Evolutionary conservation across 805 yeast genomes (phyloP).

Genomic region (Hanseniaspora pseudoguilliermondii): DNA sequence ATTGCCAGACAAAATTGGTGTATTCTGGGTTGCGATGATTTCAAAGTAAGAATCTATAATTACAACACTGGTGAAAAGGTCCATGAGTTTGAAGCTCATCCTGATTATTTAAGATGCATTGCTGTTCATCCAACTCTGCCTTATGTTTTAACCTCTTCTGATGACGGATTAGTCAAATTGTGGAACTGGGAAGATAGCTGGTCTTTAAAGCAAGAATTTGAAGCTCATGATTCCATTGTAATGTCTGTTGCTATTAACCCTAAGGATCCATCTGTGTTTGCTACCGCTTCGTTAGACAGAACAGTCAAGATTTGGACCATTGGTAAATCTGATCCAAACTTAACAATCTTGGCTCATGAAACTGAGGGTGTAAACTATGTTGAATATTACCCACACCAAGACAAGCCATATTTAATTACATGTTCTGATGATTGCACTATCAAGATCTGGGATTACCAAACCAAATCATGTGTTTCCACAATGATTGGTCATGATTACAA

Average conservation of each 20-base stretch:
- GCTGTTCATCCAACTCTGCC: conserved; percentile 94
- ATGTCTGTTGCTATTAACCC: conserved; percentile 94
- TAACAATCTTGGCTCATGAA: conserved; percentile 82
- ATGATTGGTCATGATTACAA: conserved; percentile 87
- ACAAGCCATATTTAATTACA: conserved; percentile 89
- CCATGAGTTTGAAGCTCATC: conserved; percentile 94
- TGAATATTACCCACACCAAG: conserved; percentile 93
- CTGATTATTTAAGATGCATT: conserved; percentile 85
- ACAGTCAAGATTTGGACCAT: conserved; percentile 95
- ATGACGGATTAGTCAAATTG: conserved; percentile 78
- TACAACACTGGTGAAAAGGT: conserved; percentile 92
- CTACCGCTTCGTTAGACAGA: conserved; percentile 90
- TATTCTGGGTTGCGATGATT: conserved; percentile 91
- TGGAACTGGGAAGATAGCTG: conserved; percentile 98
- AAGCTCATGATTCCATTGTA: conserved; percentile 91
- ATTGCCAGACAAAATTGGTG: conserved; percentile 96
- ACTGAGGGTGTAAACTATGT: conserved; percentile 90
- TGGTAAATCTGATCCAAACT: conserved; percentile 77
- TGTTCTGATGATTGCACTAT: conserved; percentile 83
- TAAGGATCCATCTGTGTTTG: conserved; percentile 94
- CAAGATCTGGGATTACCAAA: conserved; percentile 93
- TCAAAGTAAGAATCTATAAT: conserved; percentile 83
- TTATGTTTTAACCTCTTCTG: conserved; percentile 74
- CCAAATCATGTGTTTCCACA: conserved; percentile 88
- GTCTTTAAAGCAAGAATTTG: conserved; percentile 80